phyloP scores from a whole-genome alignment of 495 filamentous ascomycete genomes.

The Lichenothelia convexa region DNA sequence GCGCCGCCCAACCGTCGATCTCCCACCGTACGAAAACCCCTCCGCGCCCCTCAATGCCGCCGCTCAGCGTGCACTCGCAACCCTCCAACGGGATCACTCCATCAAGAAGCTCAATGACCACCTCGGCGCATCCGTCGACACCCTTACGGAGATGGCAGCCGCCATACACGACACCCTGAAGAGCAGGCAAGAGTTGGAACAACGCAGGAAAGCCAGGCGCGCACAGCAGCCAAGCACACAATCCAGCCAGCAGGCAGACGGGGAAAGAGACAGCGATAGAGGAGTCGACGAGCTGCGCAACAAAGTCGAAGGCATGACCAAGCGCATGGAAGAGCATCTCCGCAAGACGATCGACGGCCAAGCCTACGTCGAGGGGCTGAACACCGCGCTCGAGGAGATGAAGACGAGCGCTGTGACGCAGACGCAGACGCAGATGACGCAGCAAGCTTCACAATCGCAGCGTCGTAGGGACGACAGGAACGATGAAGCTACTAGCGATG shows the following conservation, averaged over 20 bases:
- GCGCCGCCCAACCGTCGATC: too few species aligned
- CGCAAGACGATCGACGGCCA: constrained; percentile 20
- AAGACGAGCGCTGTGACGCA: constrained; percentile 8
- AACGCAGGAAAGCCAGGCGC: constrained; percentile 5
- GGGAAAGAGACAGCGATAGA: constrained; percentile 4
- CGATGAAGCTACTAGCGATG: constrained; percentile 8
- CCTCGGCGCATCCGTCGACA: constrained; percentile 8
- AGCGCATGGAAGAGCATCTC: constrained; percentile 20
- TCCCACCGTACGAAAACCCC: constrained; percentile 19
- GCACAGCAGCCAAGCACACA: constrained; percentile 7
- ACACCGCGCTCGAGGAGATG: constrained; percentile 3
- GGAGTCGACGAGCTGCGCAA: constrained; percentile 11
- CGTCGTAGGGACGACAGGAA: constrained; percentile 5
- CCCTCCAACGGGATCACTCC: constrained; percentile 1
- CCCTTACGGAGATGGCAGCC: constrained; percentile 10
- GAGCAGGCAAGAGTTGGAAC: not conserved
- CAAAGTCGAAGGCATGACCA: constrained; percentile 19
- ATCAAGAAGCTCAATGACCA: constrained; percentile 11
- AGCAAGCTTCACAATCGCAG: constrained; percentile 2
- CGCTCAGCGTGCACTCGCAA: constrained; percentile 14
- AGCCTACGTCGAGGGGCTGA: constrained; percentile 9
- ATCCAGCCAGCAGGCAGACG: constrained; percentile 5
- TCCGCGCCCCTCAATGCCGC: constrained; percentile 14
- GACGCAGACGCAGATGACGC: constrained; percentile 7
- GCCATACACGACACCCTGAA: constrained; percentile 17